phyloP scores from a whole-genome alignment of 1,139 yeast genomes.

The Keqinozyma sinolaborantium region DNA sequence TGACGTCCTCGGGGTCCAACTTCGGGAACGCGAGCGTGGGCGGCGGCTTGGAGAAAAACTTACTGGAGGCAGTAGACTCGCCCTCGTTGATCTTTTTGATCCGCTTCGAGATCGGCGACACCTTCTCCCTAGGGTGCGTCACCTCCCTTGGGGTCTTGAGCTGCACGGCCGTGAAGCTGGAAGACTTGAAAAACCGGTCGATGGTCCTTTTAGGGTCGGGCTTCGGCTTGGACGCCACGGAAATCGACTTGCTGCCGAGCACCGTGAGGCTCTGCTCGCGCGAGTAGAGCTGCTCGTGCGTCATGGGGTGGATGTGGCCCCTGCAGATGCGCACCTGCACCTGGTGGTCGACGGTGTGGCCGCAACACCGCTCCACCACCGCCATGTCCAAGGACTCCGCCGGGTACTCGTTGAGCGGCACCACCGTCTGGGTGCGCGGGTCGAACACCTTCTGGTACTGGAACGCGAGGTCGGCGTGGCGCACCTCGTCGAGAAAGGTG shows the following conservation, averaged over 20 bases:
- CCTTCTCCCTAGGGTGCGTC: conserved; percentile 3
- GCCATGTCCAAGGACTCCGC: conserved; percentile 26
- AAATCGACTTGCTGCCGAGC: conserved; percentile 24
- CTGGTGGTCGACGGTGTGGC: conserved; percentile 44
- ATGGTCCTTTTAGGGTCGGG: conserved; percentile 7
- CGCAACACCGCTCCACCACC: conserved; percentile 61
- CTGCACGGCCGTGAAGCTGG: conserved; percentile 2
- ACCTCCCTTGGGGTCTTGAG: conserved; percentile 1
- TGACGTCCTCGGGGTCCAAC: conserved; percentile 17
- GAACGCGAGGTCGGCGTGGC: conserved; percentile 75
- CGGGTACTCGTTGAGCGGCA: conserved; percentile 60
- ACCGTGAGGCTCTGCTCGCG: conserved; percentile 37
- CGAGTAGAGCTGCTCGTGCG: conserved; percentile 44
- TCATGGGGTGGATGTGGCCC: conserved; percentile 67
- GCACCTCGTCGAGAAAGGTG: conserved; percentile 57
- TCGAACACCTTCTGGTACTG: conserved; percentile 83
- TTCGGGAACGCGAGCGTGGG: conserved; percentile 1
- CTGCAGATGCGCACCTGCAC: conserved; percentile 55
- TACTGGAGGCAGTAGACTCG: conserved; percentile 8
- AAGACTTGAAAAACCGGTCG: conserved; percentile 12
- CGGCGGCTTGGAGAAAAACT: conserved; percentile 9
- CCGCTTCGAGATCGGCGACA: conserved; percentile 27
- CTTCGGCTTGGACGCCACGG: conserved; percentile 2
- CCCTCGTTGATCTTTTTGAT: conserved; percentile 14
- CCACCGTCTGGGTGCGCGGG: conserved; percentile 47